Conservation (phyloP, 2,329 filamentous ascomycete genomes). For the Myriangium duriaei region DNA sequence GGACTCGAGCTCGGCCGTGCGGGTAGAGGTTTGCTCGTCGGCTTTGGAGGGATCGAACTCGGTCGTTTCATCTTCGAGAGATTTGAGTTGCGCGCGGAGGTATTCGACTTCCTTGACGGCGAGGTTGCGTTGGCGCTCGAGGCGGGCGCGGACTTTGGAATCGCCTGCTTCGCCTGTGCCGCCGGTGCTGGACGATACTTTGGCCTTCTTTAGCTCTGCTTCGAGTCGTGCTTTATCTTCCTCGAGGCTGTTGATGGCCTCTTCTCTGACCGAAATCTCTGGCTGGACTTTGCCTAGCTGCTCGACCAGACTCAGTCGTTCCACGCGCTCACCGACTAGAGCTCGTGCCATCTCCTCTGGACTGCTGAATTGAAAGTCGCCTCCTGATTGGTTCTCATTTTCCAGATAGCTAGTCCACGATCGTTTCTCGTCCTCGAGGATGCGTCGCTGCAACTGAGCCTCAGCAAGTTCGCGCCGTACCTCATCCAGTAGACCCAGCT, state of each 20-base stretch:
- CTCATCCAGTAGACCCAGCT: slow-evolving; percentile 59
- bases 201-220: slow-evolving; percentile 59
- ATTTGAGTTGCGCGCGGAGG: slow-evolving; percentile 79
- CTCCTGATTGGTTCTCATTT: slow-evolving; percentile 22
- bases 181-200: slow-evolving; percentile 23
- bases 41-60: slow-evolving; percentile 72
- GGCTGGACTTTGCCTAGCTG: slow-evolving; percentile 67
- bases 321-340: slow-evolving; percentile 68
- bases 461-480: slow-evolving; percentile 68
- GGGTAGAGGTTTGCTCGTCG: slow-evolving; percentile 60
- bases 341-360: slow-evolving; percentile 80
- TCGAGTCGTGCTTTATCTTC: slow-evolving; percentile 53
- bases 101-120: slow-evolving; percentile 91
- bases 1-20: slow-evolving; percentile 71
- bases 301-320: slow-evolving; percentile 67
- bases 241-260: slow-evolving; percentile 59
- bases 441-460: slow-evolving; percentile 66
- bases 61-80: slow-evolving; percentile 72
- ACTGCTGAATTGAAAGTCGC: slow-evolving; percentile 62
- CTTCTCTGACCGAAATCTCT: slow-evolving; percentile 64
- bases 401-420: slow-evolving; percentile 82
- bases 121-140: slow-evolving; percentile 75
- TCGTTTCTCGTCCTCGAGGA: slow-evolving; percentile 75
- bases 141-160: slow-evolving; percentile 54
- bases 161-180: slow-evolving; percentile 33